These are phyloP conservation scores for Penicillium sp. DNA, from an alignment of 2,329 filamentous ascomycete species.

Conservation along the genomic window DNA sequence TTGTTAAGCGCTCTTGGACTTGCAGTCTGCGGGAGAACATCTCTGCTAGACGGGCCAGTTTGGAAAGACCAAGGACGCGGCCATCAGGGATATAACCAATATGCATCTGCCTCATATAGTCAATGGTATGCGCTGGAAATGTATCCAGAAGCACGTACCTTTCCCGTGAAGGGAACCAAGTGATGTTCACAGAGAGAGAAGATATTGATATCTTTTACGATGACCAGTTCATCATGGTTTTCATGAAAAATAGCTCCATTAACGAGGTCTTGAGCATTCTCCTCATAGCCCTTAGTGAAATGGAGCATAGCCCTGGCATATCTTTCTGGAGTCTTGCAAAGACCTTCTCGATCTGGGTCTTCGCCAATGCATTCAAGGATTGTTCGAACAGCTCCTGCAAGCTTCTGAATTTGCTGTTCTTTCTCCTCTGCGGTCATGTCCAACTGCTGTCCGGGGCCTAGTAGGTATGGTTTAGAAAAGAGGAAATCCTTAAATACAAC, in stretches of 20 bases:
- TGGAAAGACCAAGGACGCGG: constrained; percentile 90
- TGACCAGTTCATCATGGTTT: constrained; percentile 93
- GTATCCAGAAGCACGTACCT: constrained; percentile 52
- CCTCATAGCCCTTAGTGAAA: constrained; percentile 95
- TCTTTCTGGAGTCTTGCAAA: constrained; percentile 65
- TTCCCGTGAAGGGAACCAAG: constrained; percentile 90
- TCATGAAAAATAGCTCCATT: constrained; percentile 95
- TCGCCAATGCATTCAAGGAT: constrained; percentile 63
- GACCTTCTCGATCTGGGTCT: constrained; percentile 59
- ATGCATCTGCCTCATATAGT: constrained; percentile 66
- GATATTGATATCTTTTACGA: constrained; percentile 95
- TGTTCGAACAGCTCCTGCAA: constrained; percentile 59
- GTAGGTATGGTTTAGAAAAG: constrained; percentile 10
- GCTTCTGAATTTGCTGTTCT: constrained; percentile 54
- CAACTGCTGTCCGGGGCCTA: constrained; percentile 48
- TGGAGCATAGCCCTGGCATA: constrained; percentile 95
- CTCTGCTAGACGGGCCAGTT: constrained; percentile 90
- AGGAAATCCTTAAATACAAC: neutral
- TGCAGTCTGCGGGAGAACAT: constrained; percentile 93
- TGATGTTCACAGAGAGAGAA: constrained; percentile 96
- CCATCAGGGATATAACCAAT: constrained; percentile 94
- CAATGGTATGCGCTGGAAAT: constrained; percentile 4
- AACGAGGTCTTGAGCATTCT: constrained; percentile 85
- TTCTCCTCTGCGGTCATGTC: constrained; percentile 56
- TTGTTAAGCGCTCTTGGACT: constrained; percentile 92